Base-by-base conservation (phyloP, 768 basidiomycete genomes). In the Rubroboletus pulcherrimus region DNA sequence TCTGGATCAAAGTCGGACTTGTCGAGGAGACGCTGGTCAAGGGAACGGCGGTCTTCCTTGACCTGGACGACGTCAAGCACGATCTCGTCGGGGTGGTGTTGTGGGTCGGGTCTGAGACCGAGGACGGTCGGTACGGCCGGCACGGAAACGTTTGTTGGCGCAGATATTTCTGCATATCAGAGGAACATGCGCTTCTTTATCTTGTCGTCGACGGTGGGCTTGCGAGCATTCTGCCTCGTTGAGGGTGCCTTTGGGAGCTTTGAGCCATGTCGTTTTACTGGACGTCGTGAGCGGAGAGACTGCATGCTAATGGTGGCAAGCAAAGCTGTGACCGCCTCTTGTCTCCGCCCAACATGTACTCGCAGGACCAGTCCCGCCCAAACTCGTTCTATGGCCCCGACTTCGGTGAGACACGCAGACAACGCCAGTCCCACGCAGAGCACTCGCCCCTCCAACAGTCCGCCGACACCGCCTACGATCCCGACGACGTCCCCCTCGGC, bases 161-260 rank as follows among this genome's bases (percentile, higher is more conserved):
- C 75, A 1, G 87, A 87, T 52, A 91, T 87, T 61, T 91, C 89
- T 38, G 89, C 91, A 81, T 91, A 97, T 68, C 94, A 85, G 81
- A 87, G 90, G 15, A 93, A 94, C 86, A 96, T 88, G 66, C 95
- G 89, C 73, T 93, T 92, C 81, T 93, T 93, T 73, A 97, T 93
- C 76, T 90, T 93, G 80, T 95, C 95, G 70, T 93, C 81, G 56
- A 86, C 79, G 55, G 71, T 56, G 8, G 73, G 70, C 21, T 65
- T 85, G 67, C 79, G 77, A 5, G 72, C 72, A 67, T 80, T 78
- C 59, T 78, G 70, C 62, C 76, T 63, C 7, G 49, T 58, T 5
- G 71, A 56, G 6, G 63, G 53, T 0, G 49, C 6, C 60, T 70
- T 73, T 59, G 68, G 52, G 44, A 73, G 68, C 60, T 64, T 74